Evolutionary conservation across 257 asterid genomes (phyloP).

Genomic region (Penstemon eatonii): DNA sequence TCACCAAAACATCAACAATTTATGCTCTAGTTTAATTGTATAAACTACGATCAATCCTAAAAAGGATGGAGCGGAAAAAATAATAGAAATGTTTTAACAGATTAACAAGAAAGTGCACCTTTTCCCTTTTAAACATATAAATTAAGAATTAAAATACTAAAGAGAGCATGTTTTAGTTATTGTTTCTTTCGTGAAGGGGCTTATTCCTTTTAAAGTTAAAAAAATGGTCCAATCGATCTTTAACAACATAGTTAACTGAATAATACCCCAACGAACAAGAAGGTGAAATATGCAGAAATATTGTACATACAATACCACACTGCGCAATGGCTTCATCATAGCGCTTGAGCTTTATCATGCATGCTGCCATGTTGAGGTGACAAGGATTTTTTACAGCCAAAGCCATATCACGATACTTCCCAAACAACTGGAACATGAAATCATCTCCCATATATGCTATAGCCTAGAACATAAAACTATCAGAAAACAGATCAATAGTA

Average conservation of each 20-base stretch:
- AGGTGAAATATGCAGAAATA: conserved; percentile 3
- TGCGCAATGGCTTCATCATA: conserved; percentile 89
- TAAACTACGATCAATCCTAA: conserved; percentile 1
- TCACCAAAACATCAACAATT: background rate
- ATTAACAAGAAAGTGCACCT: background rate
- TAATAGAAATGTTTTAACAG: background rate
- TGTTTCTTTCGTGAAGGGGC: conserved; percentile 5
- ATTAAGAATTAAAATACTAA: background rate
- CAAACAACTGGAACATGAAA: conserved; percentile 95
- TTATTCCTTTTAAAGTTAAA: conserved; percentile 4
- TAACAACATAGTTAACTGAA: conserved; percentile 12
- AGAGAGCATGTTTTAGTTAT: background rate
- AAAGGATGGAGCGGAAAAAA: background rate
- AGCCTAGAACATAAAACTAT: conserved; percentile 53
- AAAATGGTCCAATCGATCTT: conserved; percentile 14
- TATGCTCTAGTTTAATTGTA: conserved; percentile 1
- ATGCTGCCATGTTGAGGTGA: conserved; percentile 94
- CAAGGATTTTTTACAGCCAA: conserved; percentile 96
- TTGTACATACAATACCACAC: conserved; percentile 73
- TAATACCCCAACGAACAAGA: conserved; percentile 3
- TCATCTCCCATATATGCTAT: conserved; percentile 98
- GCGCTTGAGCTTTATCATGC: conserved; percentile 85
- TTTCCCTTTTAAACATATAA: background rate
- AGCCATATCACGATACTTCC: conserved; percentile 95
- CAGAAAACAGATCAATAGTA: background rate